These are phyloP conservation scores for Melaleuca alternifolia DNA, from an alignment of 345 rosid genomes.

Conservation along the genomic window DNA sequence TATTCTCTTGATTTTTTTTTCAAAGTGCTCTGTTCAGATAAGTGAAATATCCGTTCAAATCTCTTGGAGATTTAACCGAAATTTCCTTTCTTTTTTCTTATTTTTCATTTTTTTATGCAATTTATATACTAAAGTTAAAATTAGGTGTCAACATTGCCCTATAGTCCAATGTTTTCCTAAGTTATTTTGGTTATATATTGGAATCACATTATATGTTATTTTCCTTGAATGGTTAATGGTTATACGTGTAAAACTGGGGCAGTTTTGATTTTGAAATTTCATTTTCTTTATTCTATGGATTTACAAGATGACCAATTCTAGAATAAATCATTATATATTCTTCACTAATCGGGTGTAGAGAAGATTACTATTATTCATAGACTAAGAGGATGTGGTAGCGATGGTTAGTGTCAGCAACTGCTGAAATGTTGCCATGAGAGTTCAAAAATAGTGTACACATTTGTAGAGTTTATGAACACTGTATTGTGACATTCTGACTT, in stretches of 20 bases:
- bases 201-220: background rate
- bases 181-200: background rate
- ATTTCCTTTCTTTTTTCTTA: no score
- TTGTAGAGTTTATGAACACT: background rate
- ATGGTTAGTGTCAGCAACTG: background rate
- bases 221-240: background rate
- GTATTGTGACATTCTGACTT: background rate
- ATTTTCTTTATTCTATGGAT: background rate
- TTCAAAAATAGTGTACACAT: background rate
- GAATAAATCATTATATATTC: background rate
- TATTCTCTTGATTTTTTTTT: no score
- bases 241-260: background rate
- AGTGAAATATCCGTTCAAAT: no score
- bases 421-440: background rate
- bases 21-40: no score
- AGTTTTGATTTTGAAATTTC: background rate
- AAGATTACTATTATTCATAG: background rate
- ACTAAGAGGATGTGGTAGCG: background rate
- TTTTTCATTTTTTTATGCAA: no score
- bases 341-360: background rate
- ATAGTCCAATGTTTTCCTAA: no score
- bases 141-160: no score
- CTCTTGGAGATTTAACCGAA: no score
- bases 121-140: no score
- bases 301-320: background rate